Conservation (phyloP, 2,329 filamentous ascomycete genomes). For the Lasiodiplodia hormozganensis region DNA sequence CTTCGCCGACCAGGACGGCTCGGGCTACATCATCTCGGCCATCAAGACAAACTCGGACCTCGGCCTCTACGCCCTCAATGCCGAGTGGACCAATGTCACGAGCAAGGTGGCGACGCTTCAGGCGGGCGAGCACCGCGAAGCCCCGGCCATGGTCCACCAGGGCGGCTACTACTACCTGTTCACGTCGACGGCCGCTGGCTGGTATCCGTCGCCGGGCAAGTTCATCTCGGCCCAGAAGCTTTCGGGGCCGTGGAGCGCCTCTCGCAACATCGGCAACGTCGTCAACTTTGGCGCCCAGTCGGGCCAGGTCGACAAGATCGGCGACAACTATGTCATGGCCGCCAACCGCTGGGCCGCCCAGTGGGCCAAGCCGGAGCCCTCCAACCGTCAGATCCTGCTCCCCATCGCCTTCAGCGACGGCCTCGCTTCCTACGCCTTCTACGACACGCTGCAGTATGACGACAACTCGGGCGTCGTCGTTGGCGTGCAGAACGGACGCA, state of each 20-base stretch:
- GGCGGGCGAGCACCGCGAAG: constrained; percentile 31
- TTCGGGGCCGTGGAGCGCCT: constrained; percentile 29
- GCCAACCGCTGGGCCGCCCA: constrained; percentile 33
- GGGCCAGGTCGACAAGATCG: constrained; percentile 30
- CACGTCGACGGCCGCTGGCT: constrained; percentile 33
- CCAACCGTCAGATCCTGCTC: constrained; percentile 33
- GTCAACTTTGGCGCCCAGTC: constrained; percentile 34
- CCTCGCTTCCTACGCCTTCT: constrained; percentile 33
- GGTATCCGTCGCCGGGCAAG: constrained; percentile 33
- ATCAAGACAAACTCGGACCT: constrained; percentile 35
- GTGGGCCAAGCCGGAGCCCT: constrained; percentile 32
- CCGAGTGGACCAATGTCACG: constrained; percentile 33
- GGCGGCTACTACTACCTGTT: constrained; percentile 34
- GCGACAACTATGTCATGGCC: constrained; percentile 30
- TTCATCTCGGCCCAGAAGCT: background rate
- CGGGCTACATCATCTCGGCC: constrained; percentile 32
- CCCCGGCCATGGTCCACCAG: constrained; percentile 32
- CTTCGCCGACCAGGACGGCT: constrained; percentile 32
- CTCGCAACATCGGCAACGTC: constrained; percentile 32
- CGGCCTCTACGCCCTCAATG: constrained; percentile 34
- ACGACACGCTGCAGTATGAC: constrained; percentile 31
- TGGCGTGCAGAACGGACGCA: constrained; percentile 32
- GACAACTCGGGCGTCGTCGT: constrained; percentile 34
- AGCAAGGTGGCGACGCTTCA: constrained; percentile 31
- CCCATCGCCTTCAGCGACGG: constrained; percentile 31